Evolutionary conservation across 2,329 filamentous ascomycete genomes (phyloP), one percentile per base, ranked within the genome.

Genomic region (Truncatella angustata): DNA sequence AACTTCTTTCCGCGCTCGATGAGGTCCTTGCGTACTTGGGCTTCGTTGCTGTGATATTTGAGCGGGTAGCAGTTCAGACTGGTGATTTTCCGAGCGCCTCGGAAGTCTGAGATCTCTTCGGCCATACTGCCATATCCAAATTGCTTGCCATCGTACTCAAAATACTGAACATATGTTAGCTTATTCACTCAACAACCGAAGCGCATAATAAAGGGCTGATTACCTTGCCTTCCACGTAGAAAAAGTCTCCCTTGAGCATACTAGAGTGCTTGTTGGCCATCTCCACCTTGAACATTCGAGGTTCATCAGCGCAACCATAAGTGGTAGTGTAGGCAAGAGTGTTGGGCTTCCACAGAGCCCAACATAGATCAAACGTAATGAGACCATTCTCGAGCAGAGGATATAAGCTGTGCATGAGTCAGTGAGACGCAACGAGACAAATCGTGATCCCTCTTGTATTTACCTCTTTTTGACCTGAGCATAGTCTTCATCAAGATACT

Each of bases 321-420:
- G 89, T 93, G 0, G 84, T 82, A 0, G 87, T 84, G 65, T 87
- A 93, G 1, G 84, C 87, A 18, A 96, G 81, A 0, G 89, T 91
- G 61, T 91, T 89, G 0, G 91, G 91, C 63, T 94, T 95, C 80
- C 88, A 95, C 3, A 96, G 72, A 0, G 91, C 90, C 91, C 91
- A 96, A 1, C 95, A 74, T 2, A 95, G 78, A 52, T 96, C 90
- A 60, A 92, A 96, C 0, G 90, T 95, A 65, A 96, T 95, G 40
- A 91, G 84, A 7, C 90, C 90, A 28, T 86, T 88, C 57, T 91
- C 82, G 2, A 96, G 75, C 71, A 96, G 83, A 0, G 90, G 88
- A 59, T 91, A 87, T 0, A 96, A 77, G 2, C 86, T 88, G 68
- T 44, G 32, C 44, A 18, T 20, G n/a, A 14, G 20, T 34, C 14